Conservation (phyloP, 2,329 filamentous ascomycete species). For the Penicillium sp. region DNA sequence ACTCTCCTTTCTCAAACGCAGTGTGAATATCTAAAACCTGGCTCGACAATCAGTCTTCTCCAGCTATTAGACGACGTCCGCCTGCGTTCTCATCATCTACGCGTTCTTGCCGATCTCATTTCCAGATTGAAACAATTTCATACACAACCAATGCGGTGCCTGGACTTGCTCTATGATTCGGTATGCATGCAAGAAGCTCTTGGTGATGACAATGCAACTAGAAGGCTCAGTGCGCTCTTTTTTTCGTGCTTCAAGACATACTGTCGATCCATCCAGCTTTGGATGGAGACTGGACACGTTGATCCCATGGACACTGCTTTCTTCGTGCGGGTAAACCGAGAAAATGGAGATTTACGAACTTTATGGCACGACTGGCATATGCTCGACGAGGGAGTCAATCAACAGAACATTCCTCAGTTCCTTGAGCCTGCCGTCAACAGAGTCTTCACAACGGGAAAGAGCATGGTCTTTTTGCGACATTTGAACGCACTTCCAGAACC, state of each 20-base stretch:
- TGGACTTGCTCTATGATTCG: slow-evolving; percentile 75
- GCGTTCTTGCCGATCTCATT: slow-evolving; percentile 63
- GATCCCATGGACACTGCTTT: slow-evolving; percentile 67
- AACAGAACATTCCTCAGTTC: slow-evolving; percentile 71
- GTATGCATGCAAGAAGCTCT: slow-evolving; percentile 69
- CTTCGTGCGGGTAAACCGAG: slow-evolving; percentile 66
- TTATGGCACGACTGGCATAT: slow-evolving; percentile 77
- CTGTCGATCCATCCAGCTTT: slow-evolving; percentile 72
- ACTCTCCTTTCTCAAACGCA: slow-evolving; percentile 60
- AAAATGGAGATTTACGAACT: slow-evolving; percentile 58
- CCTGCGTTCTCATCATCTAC: slow-evolving; percentile 55
- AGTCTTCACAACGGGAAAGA: slow-evolving; percentile 87
- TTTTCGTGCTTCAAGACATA: slow-evolving; percentile 82
- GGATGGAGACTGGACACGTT: slow-evolving; percentile 81
- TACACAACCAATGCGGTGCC: slow-evolving; percentile 65
- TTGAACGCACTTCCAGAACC: slow-evolving; percentile 52
- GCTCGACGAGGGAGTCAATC: slow-evolving; percentile 59
- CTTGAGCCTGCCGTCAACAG: slow-evolving; percentile 67
- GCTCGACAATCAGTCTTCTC: slow-evolving; percentile 65
- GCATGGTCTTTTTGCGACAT: slow-evolving; percentile 76
- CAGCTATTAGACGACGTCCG: slow-evolving; percentile 60
- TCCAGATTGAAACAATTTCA: slow-evolving; percentile 52
- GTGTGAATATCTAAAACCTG: slow-evolving; percentile 56
- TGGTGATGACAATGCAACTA: slow-evolving; percentile 62
- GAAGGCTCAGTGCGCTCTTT: slow-evolving; percentile 68